Base-by-base conservation (phyloP, 495 filamentous ascomycete species). In the Hypoxylon lienhwacheense region DNA sequence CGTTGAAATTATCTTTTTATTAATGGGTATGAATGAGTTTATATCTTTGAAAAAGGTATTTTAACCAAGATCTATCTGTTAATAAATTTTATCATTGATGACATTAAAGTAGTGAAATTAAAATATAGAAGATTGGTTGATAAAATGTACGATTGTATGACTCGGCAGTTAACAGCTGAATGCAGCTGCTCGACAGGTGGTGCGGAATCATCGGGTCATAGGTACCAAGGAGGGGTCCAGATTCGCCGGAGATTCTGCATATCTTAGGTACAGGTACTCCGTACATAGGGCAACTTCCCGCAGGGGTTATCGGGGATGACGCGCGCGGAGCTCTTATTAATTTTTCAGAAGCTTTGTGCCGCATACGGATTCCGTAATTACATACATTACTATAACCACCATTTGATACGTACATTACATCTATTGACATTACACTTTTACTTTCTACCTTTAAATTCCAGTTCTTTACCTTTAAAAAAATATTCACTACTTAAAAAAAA, bases 301-400 rank as follows among this genome's bases (percentile, higher is more conserved):
- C 41, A 34, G 46, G 41, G 29, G 40, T 53, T 61, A 51, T 46
- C 51, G 46, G 43, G 42, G 33, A 56, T 61, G 58, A 61, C 58
- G 58, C 52, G 58, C 58, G 21, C n/a, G 46, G 39, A 56, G 52
- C 57, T 61, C 31, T 31, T 39, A 26, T 41, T 33, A 61, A 55
- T 56, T 61, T 61, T 56, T 56, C 34, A 52, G 37, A 50, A 61
- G 52, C 47, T 47, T 52, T 22, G 44, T 26, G 35, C 40, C 43
- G 43, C 42, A 22, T 35, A 2, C 14, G 4, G 12, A 26, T 26
- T 5, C 4, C 4, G 8, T 26, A 1, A 37, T 42, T 45, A n/a
- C n/a, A n/a, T n/a, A n/a, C n/a, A n/a, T n/a, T n/a, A n/a, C n/a
- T n/a, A n/a, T n/a, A n/a, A n/a, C n/a, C n/a, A n/a, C n/a, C n/a